phyloP scores from a whole-genome alignment of 1,139 yeast species.

The Protomyces lactucae-debilis region DNA sequence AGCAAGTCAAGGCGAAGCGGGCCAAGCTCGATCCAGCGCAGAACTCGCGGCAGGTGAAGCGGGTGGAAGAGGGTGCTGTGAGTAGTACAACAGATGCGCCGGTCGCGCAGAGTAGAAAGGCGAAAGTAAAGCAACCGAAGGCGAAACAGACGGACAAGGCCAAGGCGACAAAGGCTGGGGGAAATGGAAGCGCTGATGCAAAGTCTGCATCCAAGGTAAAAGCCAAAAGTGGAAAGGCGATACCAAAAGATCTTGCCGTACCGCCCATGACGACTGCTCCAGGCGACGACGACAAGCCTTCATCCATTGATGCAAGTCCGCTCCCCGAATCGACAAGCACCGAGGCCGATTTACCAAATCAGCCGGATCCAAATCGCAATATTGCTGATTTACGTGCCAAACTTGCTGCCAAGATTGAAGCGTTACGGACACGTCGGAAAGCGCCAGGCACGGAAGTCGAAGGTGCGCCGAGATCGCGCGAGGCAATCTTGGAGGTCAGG shows the following conservation, averaged over 20 bases:
- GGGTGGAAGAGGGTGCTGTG: background rate
- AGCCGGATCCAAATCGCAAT: constrained; percentile 17
- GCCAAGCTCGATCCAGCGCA: constrained; percentile 70
- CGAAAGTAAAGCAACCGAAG: constrained; percentile 48
- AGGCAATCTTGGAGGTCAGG: constrained; percentile 44
- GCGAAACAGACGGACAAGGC: constrained; percentile 29
- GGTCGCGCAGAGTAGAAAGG: background rate
- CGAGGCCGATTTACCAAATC: background rate
- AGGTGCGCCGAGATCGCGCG: constrained; percentile 67
- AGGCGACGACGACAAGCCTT: background rate
- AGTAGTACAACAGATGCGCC: background rate
- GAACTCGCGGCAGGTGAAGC: background rate
- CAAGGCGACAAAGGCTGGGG: background rate
- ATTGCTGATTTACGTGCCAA: constrained; percentile 55
- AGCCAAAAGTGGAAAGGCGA: background rate
- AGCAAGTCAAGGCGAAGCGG: constrained; percentile 56
- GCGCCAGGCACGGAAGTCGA: constrained; percentile 80
- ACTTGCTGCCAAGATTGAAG: constrained; percentile 65
- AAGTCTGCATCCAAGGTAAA: background rate
- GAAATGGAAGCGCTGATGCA: background rate
- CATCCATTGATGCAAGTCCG: background rate
- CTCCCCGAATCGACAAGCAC: background rate
- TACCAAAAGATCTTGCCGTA: background rate
- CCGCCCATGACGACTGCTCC: background rate
- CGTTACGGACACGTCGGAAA: constrained; percentile 71